phyloP scores from a whole-genome alignment of 805 yeast species.

The Grigorovia yakushimaensis region DNA sequence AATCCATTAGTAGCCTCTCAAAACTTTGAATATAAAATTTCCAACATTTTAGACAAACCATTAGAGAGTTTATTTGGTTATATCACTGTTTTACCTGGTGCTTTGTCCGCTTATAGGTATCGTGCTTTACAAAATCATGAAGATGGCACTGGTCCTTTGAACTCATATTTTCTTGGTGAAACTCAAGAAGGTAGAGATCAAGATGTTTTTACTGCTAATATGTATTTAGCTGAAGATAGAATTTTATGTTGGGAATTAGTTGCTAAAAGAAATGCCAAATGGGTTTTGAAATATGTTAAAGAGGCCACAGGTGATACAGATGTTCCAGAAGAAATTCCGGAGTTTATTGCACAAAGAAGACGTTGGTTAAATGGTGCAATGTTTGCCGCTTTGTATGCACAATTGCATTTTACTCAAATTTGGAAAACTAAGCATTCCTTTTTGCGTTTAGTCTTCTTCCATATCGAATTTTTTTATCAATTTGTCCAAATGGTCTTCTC shows the following conservation, averaged over 20 bases:
- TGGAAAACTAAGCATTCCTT: conserved; percentile 84
- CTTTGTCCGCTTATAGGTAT: conserved; percentile 87
- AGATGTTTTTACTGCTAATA: conserved; percentile 88
- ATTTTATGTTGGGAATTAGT: conserved; percentile 93
- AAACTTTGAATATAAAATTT: conserved; percentile 92
- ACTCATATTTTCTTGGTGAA: conserved; percentile 87
- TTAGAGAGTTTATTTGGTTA: conserved; percentile 88
- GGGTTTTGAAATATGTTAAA: conserved; percentile 87
- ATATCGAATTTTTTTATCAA: conserved; percentile 84
- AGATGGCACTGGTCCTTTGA: conserved; percentile 87
- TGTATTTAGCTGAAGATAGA: conserved; percentile 96
- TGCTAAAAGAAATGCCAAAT: conserved; percentile 70
- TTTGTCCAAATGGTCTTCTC: conserved; percentile 71
- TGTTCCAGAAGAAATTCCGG: conserved; percentile 92
- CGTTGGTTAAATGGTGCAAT: conserved; percentile 98
- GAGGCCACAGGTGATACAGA: conserved; percentile 95
- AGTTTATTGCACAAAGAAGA: conserved; percentile 90
- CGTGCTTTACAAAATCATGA: conserved; percentile 75
- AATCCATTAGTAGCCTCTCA: conserved; percentile 95
- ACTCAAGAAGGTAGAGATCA: conserved; percentile 44
- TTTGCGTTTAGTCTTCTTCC: conserved; percentile 70
- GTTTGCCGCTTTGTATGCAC: conserved; percentile 90
- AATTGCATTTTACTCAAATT: conserved; percentile 73
- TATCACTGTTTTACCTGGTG: conserved; percentile 91
- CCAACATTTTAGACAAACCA: conserved; percentile 93